Evolutionary conservation across 106 monocot genomes (phyloP).

Genomic region (Phalaenopsis aphrodite): DNA sequence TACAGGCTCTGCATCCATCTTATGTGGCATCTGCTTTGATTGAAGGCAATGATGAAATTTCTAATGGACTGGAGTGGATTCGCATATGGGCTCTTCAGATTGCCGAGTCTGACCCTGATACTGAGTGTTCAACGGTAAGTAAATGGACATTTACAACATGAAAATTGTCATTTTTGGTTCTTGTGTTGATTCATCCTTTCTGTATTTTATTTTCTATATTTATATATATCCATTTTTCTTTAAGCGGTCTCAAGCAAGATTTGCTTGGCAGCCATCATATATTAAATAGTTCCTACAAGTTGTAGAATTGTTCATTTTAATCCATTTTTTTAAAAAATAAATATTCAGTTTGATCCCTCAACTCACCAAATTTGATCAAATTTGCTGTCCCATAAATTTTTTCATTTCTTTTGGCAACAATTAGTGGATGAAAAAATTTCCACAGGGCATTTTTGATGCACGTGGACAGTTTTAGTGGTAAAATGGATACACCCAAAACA

Average conservation of each 20-base stretch:
- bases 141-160: neutral
- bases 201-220: neutral
- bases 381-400: too few relatives aligned
- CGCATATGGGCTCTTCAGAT: conserved; percentile 77
- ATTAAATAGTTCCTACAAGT: neutral
- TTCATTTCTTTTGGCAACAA: too few relatives aligned
- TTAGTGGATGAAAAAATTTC: too few relatives aligned
- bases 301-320: too few relatives aligned
- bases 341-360: too few relatives aligned
- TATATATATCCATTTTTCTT: neutral
- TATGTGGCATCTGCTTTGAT: conserved; percentile 84
- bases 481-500: too few relatives aligned
- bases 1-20: conserved; percentile 74
- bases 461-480: too few relatives aligned
- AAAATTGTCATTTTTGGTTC: neutral
- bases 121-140: conserved; percentile 81
- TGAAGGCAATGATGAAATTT: conserved; percentile 73
- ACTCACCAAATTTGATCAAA: too few relatives aligned
- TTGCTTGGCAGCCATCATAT: neutral
- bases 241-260: neutral
- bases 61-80: conserved; percentile 81
- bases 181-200: neutral
- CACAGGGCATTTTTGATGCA: too few relatives aligned
- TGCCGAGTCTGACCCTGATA: conserved; percentile 77
- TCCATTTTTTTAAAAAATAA: too few relatives aligned